These are phyloP conservation scores for Petunia secreta DNA, from an alignment of 257 asterid genomes.

Conservation along the genomic window DNA sequence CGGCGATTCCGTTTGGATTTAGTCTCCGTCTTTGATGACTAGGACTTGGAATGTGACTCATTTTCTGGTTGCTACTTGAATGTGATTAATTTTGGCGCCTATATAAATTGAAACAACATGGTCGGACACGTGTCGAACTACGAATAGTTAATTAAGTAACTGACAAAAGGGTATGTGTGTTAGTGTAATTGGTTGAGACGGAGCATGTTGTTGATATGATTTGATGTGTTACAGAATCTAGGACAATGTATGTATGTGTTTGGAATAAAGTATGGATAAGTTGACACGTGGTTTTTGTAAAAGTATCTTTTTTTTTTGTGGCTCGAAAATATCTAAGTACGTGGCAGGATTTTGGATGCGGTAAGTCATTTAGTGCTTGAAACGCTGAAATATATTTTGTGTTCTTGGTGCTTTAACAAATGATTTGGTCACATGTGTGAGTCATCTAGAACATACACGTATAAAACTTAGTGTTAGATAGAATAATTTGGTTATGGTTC, in stretches of 20 bases:
- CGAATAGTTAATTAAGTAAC: background rate
- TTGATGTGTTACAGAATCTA: conserved; percentile 10
- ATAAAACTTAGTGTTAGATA: background rate
- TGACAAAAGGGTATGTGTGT: background rate
- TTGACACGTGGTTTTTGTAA: conserved; percentile 26
- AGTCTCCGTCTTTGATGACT: conserved; percentile 40
- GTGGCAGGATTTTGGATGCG: conserved; percentile 26
- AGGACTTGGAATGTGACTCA: conserved; percentile 17
- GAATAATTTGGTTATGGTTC: background rate
- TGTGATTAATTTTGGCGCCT: background rate
- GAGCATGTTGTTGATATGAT: conserved; percentile 9
- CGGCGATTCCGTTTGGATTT: conserved; percentile 14
- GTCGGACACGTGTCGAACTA: conserved; percentile 10
- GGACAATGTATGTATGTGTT: conserved; percentile 7
- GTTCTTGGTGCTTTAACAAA: too few relatives aligned
- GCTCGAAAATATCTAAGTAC: conserved; percentile 30
- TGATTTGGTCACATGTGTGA: background rate
- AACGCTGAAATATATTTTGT: background rate
- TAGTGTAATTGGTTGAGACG: background rate
- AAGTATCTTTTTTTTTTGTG: background rate
- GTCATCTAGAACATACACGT: background rate
- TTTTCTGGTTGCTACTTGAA: background rate
- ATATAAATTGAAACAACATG: conserved; percentile 7
- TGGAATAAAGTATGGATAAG: background rate
- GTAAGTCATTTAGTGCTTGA: background rate